Base-by-base conservation (phyloP, 2,329 filamentous ascomycete species). In the Claviceps sp. region DNA sequence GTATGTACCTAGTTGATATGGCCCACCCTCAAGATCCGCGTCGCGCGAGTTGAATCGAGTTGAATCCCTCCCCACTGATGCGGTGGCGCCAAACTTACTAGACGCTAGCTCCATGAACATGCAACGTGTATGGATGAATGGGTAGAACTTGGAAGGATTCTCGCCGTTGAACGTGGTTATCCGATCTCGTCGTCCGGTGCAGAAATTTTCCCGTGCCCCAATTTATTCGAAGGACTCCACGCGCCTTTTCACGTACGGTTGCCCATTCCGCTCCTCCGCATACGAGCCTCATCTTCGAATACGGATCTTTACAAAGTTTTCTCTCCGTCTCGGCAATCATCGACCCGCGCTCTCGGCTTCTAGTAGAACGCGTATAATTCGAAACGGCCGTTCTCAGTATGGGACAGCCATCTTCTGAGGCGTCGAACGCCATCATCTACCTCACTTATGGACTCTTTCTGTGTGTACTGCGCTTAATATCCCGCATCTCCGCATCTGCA, bases 371-470 rank as follows among this genome's bases (percentile, higher is more conserved):
- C 30, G 26, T 44, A 4, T 4, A 17, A 34, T 34, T 14, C n/a
- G 16, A 22, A 47, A 41, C 41, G 14, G 49, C 16, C 17, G n/a
- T 14, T 11, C 30, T 24, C 55, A 68, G 30, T 53, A 93, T 91
- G 87, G 85, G 85, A 19, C 77, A 83, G 59, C 86, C 85, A 54
- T 90, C 87, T 1, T 80, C 74, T 52, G 71, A 78, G 75, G 86
- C 86, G 64, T 90, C 87, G 37, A 89, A 91, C 73, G 86, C 86
- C 73, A 74, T 91, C 65, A 84, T 93, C 64, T 91, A 90, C 64
- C 71, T 88, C 50, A 88, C 85, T 48, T 90, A 89, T 71, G 84
- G 77, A 57, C 73, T 75, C 48, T 93, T 93, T 65, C 71, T 93
- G 87, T 91, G 72, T 53, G 79, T 56, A 24, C 34, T 24, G 14